Conservation (phyloP, 2,329 filamentous ascomycete genomes). For the Colletotrichum chlorophyti region DNA sequence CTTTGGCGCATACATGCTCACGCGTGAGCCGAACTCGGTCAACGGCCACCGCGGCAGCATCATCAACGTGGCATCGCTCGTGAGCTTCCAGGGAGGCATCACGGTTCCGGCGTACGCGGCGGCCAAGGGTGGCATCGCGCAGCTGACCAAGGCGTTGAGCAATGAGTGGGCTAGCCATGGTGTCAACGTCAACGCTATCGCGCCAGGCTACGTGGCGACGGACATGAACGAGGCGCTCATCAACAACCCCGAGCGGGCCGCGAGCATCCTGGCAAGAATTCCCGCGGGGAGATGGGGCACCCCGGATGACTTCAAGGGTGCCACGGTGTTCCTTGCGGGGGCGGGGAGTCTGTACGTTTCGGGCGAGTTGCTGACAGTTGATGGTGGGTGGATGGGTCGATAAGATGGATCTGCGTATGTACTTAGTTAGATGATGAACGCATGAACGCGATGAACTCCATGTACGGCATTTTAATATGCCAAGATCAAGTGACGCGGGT, state of each 20-base stretch:
- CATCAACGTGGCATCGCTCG: slow-evolving; percentile 83
- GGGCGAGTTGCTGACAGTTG: slow-evolving; percentile 82
- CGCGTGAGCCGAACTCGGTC: slow-evolving; percentile 49
- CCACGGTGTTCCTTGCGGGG: slow-evolving; percentile 78
- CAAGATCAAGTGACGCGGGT: no score
- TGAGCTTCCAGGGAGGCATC: slow-evolving; percentile 85
- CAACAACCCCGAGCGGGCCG: slow-evolving; percentile 71
- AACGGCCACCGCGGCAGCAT: slow-evolving; percentile 71
- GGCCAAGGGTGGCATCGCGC: slow-evolving; percentile 82
- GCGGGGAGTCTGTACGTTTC: slow-evolving; percentile 79
- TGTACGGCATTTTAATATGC: no score
- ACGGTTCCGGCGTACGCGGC: slow-evolving; percentile 89
- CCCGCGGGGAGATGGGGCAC: slow-evolving; percentile 83
- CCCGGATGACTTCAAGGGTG: slow-evolving; percentile 88
- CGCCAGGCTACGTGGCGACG: slow-evolving; percentile 89
- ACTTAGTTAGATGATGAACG: background rate
- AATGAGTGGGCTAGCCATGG: slow-evolving; percentile 87
- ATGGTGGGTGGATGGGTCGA: slow-evolving; percentile 93
- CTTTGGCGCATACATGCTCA: slow-evolving; percentile 79
- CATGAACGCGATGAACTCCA: no score
- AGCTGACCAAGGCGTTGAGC: slow-evolving; percentile 82
- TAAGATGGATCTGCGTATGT: slow-evolving; percentile 43
- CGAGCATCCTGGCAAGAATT: slow-evolving; percentile 79
- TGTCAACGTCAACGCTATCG: slow-evolving; percentile 85
- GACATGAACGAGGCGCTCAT: slow-evolving; percentile 91